Conservation (phyloP, 23 red algal genomes). For the Pyropia yezoensis region DNA sequence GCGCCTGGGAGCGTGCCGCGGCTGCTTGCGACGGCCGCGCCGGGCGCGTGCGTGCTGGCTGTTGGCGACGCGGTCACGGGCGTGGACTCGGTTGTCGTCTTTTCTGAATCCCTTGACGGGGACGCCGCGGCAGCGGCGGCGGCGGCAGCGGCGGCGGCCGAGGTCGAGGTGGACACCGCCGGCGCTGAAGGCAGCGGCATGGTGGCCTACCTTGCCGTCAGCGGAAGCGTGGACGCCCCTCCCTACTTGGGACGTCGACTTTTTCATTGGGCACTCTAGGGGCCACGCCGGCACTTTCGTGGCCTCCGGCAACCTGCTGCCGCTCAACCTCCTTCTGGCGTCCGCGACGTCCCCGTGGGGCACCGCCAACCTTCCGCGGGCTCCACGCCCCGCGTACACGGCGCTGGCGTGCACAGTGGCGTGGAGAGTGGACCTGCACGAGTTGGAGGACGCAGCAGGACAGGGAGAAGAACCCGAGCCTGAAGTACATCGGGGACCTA, state of each 20-base stretch:
- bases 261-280: slow-evolving; percentile 53
- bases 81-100: no score
- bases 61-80: no score
- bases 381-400: slow-evolving; percentile 18
- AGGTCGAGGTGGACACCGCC: neutral
- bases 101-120: no score
- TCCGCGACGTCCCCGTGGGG: neutral
- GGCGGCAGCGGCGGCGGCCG: neutral
- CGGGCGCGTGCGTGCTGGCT: no score
- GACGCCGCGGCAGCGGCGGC: no score
- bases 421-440: no score
- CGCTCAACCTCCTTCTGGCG: no score
- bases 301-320: slow-evolving; percentile 38
- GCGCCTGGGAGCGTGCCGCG: no score
- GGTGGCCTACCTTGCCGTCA: slow-evolving; percentile 40
- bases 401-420: slow-evolving; percentile 15
- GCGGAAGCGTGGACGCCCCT: slow-evolving; percentile 44
- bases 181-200: slow-evolving; percentile 16
- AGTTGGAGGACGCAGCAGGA: no score
- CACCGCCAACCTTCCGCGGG: slow-evolving; percentile 1
- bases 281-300: slow-evolving; percentile 43
- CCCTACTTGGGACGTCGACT: slow-evolving; percentile 45
- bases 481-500: no score
- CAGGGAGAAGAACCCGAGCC: no score
- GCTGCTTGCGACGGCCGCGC: no score